Base-by-base conservation (phyloP, 306 rosid species). In the Pterocarpus macrocarpus region DNA sequence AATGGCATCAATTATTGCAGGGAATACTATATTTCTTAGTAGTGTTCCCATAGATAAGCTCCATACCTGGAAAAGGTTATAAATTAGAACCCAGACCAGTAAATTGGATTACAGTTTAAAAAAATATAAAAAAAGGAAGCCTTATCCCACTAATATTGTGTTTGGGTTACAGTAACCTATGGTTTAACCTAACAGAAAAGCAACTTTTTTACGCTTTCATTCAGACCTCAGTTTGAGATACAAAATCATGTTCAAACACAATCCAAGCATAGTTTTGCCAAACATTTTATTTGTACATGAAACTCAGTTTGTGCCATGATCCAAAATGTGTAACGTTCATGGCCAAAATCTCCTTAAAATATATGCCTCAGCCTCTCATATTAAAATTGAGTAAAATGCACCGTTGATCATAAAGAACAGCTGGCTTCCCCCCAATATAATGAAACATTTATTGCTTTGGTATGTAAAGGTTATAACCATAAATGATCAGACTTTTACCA, bases 1-100 rank as follows among this genome's bases (percentile, higher is more conserved):
- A 88, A 92, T 80, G 7, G 90, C 87, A 73, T 93, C 86, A 80
- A 91, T 87, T 69, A 78, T 56, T 56, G 94, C 33, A 69, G 92
- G 94, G 79, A 91, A 95, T 71, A 83, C 88, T 43, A 92, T 80
- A 78, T 83, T 87, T 88, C 97, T 88, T 69, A 92, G 81, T 12
- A 92, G 82, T 57, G 52, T 83, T 74, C 92, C 97, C 41, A 74
- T 85, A 52, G 94, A 84, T 79, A 91, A 87, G 92, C 91, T 92
- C 98, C 97, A 92, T 32, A 92, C 93, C 98, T 94, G 39, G 22
- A 14, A 75, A 83, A 70, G 36, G 41, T 47, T 52, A 73, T 67
- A 71, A 28, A 52, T 59, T 30, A 62, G 64, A 77, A 73, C 38
- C 59, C 33, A 86, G 22, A 52, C 38, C 66, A 61, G 47, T 41